A percentile compares a stretch with the other conserved stretches of the same genome.
Evolutionary conservation across 768 basidiomycete genomes (phyloP).

Genomic region (Floccularia luteovirens): DNA sequence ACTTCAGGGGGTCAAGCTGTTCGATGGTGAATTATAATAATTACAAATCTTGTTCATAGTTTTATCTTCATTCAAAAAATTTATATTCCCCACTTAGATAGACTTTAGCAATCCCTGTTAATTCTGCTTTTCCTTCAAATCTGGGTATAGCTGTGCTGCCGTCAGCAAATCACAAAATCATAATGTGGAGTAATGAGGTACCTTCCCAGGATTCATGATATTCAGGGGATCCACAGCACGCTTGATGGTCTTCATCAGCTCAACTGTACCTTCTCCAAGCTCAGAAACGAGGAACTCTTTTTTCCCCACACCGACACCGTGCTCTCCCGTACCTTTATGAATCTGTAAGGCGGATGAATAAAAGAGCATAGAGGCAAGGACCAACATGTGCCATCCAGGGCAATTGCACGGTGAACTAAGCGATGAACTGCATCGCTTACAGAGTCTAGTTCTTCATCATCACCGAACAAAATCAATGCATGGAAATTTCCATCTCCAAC

Average conservation of each 20-base stretch:
- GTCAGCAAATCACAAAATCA: neutral
- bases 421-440: constrained; percentile 61
- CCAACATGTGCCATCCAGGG: constrained; percentile 72
- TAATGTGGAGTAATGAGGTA: constrained; percentile 12
- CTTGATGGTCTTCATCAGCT: constrained; percentile 85
- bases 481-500: constrained; percentile 69
- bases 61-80: neutral
- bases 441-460: constrained; percentile 47
- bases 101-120: constrained; percentile 1
- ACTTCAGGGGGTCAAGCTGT: constrained; percentile 48
- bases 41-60: neutral
- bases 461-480: constrained; percentile 48
- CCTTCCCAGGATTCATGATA: constrained; percentile 85
- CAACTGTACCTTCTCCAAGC: constrained; percentile 75
- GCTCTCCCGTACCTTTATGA: constrained; percentile 68
- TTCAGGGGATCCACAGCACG: constrained; percentile 69
- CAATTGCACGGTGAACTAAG: constrained; percentile 63
- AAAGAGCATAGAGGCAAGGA: neutral
- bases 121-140: constrained; percentile 6
- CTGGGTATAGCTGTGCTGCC: constrained; percentile 23
- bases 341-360: constrained; percentile 4
- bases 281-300: constrained; percentile 79
- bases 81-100: neutral
- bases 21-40: constrained; percentile 17
- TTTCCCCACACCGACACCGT: constrained; percentile 85